Conservation (phyloP, 331 rosid genomes). For the Ulmus americana region DNA sequence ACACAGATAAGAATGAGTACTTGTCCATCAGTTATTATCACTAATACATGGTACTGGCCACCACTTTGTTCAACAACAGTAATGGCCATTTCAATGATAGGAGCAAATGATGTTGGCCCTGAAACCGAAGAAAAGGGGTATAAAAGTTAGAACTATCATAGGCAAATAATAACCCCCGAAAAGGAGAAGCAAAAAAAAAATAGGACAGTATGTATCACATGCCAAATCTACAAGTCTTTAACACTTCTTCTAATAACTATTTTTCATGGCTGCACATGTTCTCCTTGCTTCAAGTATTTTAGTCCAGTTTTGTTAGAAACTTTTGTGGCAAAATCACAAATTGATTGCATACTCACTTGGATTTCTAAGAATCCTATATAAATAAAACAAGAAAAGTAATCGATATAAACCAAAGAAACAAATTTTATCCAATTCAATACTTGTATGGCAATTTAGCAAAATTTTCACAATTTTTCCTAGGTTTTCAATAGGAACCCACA, state of each 20-base stretch:
- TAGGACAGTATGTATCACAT: neutral
- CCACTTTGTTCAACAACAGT: conserved; percentile 86
- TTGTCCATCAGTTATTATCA: conserved; percentile 96
- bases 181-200: conserved; percentile 4
- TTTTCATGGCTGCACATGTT: too few species aligned
- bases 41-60: conserved; percentile 85
- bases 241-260: conserved; percentile 67
- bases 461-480: too few species aligned
- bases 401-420: too few species aligned
- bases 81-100: conserved; percentile 82
- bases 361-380: too few species aligned
- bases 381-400: too few species aligned
- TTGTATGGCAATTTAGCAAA: too few species aligned
- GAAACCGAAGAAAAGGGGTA: conserved; percentile 11
- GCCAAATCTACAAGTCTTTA: conserved; percentile 68
- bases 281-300: too few species aligned
- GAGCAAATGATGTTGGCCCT: conserved; percentile 99
- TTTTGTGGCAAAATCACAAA: too few species aligned
- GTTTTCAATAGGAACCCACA: too few species aligned
- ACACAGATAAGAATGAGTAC: conserved; percentile 16
- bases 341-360: too few species aligned
- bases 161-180: conserved; percentile 9
- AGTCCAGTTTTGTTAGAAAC: too few species aligned
- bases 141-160: conserved; percentile 15
- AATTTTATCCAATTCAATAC: too few species aligned